Conservation (phyloP, 2,329 filamentous ascomycete genomes). For the Paraphoma sp. region DNA sequence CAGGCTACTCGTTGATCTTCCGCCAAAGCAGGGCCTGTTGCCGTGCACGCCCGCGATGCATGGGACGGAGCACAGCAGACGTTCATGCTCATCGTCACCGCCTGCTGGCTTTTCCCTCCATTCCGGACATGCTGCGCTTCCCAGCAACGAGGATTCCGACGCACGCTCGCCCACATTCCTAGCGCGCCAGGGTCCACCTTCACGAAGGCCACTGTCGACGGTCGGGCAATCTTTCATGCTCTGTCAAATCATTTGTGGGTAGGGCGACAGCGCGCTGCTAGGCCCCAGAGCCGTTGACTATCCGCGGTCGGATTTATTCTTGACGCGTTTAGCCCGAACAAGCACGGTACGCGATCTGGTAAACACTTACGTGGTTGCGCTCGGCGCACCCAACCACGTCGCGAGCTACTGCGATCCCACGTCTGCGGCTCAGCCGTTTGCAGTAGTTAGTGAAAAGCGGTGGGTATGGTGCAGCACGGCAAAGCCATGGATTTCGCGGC, state of each 20-base stretch:
- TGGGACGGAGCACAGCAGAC: conserved; percentile 30
- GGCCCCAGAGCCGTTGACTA: conserved; percentile 8
- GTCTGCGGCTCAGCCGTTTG: conserved; percentile 41
- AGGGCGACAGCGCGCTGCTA: neutral
- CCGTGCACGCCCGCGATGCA: conserved; percentile 28
- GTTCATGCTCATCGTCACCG: conserved; percentile 24
- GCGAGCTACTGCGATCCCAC: conserved; percentile 17
- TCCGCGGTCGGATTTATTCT: conserved; percentile 18
- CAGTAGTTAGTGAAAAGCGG: conserved; percentile 32
- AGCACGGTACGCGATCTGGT: conserved; percentile 26
- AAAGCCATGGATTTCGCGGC: conserved; percentile 15
- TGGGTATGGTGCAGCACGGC: conserved; percentile 19
- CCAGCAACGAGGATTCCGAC: conserved; percentile 21
- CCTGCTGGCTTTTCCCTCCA: conserved; percentile 5
- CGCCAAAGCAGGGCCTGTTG: conserved; percentile 20
- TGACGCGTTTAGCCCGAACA: conserved; percentile 26
- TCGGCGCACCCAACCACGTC: conserved; percentile 18
- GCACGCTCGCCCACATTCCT: conserved; percentile 17
- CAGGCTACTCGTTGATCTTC: conserved; percentile 12
- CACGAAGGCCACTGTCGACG: conserved; percentile 11
- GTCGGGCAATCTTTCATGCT: conserved; percentile 15
- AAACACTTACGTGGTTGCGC: conserved; percentile 19
- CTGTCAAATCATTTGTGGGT: conserved; percentile 10
- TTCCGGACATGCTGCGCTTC: conserved; percentile 18
- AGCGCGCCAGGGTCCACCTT: conserved; percentile 29